Base-by-base conservation (phyloP, 1,139 yeast species). In the Geotrichum macrosporum region DNA sequence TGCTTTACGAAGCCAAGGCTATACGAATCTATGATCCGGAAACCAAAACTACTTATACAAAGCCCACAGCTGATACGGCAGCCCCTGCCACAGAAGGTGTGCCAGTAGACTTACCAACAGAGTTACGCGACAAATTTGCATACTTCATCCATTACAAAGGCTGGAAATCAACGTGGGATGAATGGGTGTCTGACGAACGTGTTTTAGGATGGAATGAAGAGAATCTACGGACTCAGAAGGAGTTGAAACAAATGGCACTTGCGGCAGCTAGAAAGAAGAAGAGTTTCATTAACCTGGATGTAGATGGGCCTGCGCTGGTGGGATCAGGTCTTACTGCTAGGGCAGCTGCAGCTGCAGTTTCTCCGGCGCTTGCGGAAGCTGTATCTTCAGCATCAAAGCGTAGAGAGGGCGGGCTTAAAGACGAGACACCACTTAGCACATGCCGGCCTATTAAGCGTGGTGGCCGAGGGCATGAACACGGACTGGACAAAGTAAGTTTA, bases 91-190 rank as follows among this genome's bases (percentile, higher is more conserved):
- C 42, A 62, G 51, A 51, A 12, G 60, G 51, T 24, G 52, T 52
- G n/a, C 51, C 53, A 10, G 66, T 70, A 15, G 73, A 67, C 37
- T 64, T 80, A 29, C 82, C 87, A 1, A 67, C 62, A 13, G 74
- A 70, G 2, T 60, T 75, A 32, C 59, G 53, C 29, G 56, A 55
- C 29, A 55, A 67, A 45, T 63, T 70, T 48, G 73, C 80, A 48
- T 89, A 78, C 64, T 81, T 72, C 55, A 78, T 92, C 8, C 98
- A 92, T 62, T 92, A 92, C 66, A 85, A 82, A 59, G 97, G 98
- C 2, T 92, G 98, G 98, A 92, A 88, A 60, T 68, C 81, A 18
- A 81, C 89, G 53, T 89, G 96, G 96, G 97, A 92, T 63, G 98
- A 92, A 64, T 92, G 98, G 98, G 94, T 92, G 0, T 75, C 78